Evolutionary conservation across 2,329 filamentous ascomycete genomes (phyloP).

Genomic region (Pseudogymnoascus sp.): DNA sequence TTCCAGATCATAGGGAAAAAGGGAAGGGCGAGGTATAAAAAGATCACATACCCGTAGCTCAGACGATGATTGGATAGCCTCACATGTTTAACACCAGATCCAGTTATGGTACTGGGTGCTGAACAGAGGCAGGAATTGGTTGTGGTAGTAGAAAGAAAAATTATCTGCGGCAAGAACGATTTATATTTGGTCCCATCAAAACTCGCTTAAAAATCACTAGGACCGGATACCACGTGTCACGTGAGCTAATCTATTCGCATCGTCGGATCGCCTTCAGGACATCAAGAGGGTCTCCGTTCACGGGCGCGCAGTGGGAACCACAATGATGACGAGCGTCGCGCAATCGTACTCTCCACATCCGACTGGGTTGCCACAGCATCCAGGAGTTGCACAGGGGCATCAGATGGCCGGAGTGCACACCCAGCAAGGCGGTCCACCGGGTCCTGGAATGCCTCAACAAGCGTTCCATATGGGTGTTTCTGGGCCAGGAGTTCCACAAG

Average conservation of each 20-base stretch:
- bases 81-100: neutral
- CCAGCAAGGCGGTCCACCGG: constrained; percentile 59
- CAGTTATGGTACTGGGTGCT: neutral
- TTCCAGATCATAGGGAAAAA: constrained; percentile 29
- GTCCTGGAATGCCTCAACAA: constrained; percentile 55
- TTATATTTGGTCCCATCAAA: constrained; percentile 8
- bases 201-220: constrained; percentile 8
- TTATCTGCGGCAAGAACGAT: neutral
- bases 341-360: constrained; percentile 63
- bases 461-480: constrained; percentile 63
- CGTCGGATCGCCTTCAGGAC: constrained; percentile 6
- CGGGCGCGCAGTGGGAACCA: constrained; percentile 21
- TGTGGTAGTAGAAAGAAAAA: constrained; percentile 10
- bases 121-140: neutral
- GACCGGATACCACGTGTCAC: neutral
- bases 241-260: constrained; percentile 7
- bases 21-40: constrained; percentile 7
- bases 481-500: constrained; percentile 58
- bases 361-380: constrained; percentile 60
- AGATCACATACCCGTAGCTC: neutral
- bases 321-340: constrained; percentile 64
- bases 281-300: constrained; percentile 6
- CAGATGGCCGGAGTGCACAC: constrained; percentile 52
- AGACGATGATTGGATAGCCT: neutral
- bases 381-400: constrained; percentile 53